A percentile compares a stretch with the other conserved stretches of the same genome.
Evolutionary conservation across 768 basidiomycete species (phyloP).

Genomic region (Tricholoma sp.): DNA sequence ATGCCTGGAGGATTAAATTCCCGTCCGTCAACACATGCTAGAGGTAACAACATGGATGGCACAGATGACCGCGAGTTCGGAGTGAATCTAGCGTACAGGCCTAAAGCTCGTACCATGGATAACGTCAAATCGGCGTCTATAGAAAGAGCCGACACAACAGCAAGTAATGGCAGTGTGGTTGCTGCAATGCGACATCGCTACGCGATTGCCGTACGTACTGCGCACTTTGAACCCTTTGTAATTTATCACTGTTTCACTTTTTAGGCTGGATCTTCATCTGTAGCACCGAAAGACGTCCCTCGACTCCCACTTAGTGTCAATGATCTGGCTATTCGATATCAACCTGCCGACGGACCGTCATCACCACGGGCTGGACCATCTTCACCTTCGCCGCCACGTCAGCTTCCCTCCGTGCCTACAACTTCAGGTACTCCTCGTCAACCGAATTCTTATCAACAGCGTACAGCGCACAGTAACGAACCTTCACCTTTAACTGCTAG

Average conservation of each 20-base stretch:
- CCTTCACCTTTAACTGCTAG: constrained; percentile 9
- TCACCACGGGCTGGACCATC: constrained; percentile 33
- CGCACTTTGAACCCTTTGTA: background rate
- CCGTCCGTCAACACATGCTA: background rate
- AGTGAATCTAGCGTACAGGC: constrained; percentile 14
- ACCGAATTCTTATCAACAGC: constrained; percentile 16
- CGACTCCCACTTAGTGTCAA: constrained; percentile 60
- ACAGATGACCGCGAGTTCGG: constrained; percentile 29
- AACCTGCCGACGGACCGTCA: constrained; percentile 36
- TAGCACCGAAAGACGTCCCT: constrained; percentile 57
- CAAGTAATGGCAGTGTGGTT: constrained; percentile 54
- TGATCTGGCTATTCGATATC: constrained; percentile 60
- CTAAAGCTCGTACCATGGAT: constrained; percentile 26
- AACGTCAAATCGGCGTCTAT: constrained; percentile 25
- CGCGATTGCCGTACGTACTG: constrained; percentile 43
- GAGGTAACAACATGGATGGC: constrained; percentile 14
- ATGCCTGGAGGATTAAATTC: background rate
- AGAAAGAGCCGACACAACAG: constrained; percentile 50
- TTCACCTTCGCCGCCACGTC: constrained; percentile 28
- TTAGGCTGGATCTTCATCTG: constrained; percentile 48
- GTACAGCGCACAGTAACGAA: constrained; percentile 1
- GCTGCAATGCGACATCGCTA: constrained; percentile 68
- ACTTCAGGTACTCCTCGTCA: constrained; percentile 15
- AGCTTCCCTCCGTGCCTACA: constrained; percentile 13
- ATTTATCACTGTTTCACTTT: background rate